These are phyloP conservation scores for Trichoderma hamatum DNA, from an alignment of 2,329 filamentous ascomycete genomes.

Conservation along the genomic window DNA sequence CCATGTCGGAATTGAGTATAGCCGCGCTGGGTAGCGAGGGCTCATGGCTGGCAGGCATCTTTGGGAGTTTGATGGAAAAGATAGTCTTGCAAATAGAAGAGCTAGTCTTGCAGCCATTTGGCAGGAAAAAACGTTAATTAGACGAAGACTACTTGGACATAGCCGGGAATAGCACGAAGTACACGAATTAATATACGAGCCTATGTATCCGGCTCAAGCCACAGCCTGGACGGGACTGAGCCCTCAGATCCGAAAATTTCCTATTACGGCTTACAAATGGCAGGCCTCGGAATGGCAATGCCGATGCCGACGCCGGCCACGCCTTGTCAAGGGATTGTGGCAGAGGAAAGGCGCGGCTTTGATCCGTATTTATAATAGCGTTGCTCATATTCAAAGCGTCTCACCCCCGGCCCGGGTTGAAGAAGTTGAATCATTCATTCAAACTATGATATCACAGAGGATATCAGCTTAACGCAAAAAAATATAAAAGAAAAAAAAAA, in stretches of 20 bases:
- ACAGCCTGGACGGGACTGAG: neutral
- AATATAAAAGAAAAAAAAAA: neutral
- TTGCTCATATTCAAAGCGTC: neutral
- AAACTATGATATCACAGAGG: neutral
- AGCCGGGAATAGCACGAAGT: neutral
- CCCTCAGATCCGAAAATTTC: slow-evolving; percentile 15
- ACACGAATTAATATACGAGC: neutral
- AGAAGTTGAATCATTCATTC: neutral
- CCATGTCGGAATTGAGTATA: neutral
- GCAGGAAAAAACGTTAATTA: neutral
- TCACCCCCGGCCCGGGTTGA: neutral
- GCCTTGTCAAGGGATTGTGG: slow-evolving; percentile 3
- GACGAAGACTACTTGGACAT: neutral
- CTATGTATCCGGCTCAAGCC: slow-evolving; percentile 9
- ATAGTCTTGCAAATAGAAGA: neutral
- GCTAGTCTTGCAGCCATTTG: neutral
- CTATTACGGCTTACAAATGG: slow-evolving; percentile 24
- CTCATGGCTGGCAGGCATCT: neutral
- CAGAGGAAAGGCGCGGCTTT: neutral
- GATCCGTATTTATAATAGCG: neutral
- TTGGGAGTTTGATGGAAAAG: neutral
- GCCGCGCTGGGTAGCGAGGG: neutral
- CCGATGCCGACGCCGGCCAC: slow-evolving; percentile 9
- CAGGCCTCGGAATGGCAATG: neutral
- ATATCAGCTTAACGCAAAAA: neutral